A percentile compares a stretch with the other conserved stretches of the same genome.
These are phyloP conservation scores for Leccinum fibrillosum DNA, from an alignment of 768 basidiomycete species.

Conservation along the genomic window DNA sequence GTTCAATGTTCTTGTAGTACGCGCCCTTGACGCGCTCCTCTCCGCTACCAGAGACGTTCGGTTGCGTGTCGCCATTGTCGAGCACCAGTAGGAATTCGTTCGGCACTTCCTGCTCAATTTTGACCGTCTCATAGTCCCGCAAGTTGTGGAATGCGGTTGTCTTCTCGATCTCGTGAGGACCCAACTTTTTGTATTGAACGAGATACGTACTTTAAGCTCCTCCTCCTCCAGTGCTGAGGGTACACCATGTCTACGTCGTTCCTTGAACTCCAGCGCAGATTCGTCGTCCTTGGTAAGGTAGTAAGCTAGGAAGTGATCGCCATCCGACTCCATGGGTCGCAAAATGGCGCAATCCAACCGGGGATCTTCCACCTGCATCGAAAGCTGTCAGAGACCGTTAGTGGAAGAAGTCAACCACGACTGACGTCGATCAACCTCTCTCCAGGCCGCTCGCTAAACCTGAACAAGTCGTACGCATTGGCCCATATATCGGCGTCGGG, in stretches of 20 bases:
- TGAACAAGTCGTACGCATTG: slow-evolving; percentile 84
- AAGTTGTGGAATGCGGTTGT: slow-evolving; percentile 71
- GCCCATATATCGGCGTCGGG: slow-evolving; percentile 88
- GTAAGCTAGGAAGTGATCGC: slow-evolving; percentile 84
- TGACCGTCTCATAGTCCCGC: slow-evolving; percentile 85
- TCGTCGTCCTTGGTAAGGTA: slow-evolving; percentile 79
- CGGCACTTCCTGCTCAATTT: slow-evolving; percentile 81
- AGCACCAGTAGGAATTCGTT: slow-evolving; percentile 81
- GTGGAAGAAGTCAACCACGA: slow-evolving; percentile 2
- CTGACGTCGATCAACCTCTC: slow-evolving; percentile 67
- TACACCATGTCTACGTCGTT: slow-evolving; percentile 41
- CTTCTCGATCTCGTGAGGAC: slow-evolving; percentile 29
- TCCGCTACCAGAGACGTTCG: slow-evolving; percentile 35
- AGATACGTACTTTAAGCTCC: slow-evolving; percentile 50
- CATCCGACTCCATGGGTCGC: slow-evolving; percentile 84
- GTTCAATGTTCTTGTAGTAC: slow-evolving; percentile 86
- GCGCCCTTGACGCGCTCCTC: slow-evolving; percentile 58
- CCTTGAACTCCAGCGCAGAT: slow-evolving; percentile 63
- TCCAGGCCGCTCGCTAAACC: slow-evolving; percentile 84
- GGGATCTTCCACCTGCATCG: slow-evolving; percentile 64
- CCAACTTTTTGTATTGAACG: background rate
- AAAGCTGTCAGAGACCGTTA: background rate
- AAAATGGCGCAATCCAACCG: slow-evolving; percentile 82
- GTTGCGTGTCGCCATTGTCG: slow-evolving; percentile 50
- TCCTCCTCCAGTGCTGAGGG: slow-evolving; percentile 49